Conservation (phyloP, 176 grass and related monocot species). For the Avena sativa region DNA sequence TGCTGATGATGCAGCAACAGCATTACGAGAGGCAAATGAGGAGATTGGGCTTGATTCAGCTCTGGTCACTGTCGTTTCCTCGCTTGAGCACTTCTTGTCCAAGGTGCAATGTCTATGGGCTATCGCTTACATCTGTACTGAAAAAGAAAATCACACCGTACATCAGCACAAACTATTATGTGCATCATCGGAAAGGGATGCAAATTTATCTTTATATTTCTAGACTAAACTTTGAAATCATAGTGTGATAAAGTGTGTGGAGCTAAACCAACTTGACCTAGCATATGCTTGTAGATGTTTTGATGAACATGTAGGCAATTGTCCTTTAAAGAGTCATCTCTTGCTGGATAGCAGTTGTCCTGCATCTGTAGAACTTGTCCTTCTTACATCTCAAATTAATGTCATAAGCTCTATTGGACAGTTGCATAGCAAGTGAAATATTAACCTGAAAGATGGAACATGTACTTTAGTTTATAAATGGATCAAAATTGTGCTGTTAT, state of each 20-base stretch:
- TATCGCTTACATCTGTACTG: background rate
- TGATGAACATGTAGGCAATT: background rate
- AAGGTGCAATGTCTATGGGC: conserved; percentile 41
- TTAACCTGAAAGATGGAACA: conserved; percentile 7
- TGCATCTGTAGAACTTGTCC: background rate
- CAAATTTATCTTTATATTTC: background rate
- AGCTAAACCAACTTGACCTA: conserved; percentile 7
- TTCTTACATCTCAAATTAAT: background rate
- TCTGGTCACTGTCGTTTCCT: conserved; percentile 57
- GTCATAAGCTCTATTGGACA: background rate
- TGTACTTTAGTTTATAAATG: background rate
- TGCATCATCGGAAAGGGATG: conserved; percentile 2
- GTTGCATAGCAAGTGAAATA: conserved; percentile 14
- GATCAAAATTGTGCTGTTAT: background rate
- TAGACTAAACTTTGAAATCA: conserved; percentile 11
- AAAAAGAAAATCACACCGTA: background rate
- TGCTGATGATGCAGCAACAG: conserved; percentile 67
- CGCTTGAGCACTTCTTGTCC: conserved; percentile 71
- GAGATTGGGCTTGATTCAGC: conserved; percentile 73
- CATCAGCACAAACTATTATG: background rate
- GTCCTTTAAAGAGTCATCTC: background rate
- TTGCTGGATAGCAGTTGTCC: background rate
- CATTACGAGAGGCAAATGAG: conserved; percentile 68
- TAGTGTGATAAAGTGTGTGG: background rate
- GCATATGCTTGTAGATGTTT: conserved; percentile 12